These are phyloP conservation scores for Aphanomyces invadans DNA, from an alignment of 352 stramenopile species.

Conservation along the genomic window DNA sequence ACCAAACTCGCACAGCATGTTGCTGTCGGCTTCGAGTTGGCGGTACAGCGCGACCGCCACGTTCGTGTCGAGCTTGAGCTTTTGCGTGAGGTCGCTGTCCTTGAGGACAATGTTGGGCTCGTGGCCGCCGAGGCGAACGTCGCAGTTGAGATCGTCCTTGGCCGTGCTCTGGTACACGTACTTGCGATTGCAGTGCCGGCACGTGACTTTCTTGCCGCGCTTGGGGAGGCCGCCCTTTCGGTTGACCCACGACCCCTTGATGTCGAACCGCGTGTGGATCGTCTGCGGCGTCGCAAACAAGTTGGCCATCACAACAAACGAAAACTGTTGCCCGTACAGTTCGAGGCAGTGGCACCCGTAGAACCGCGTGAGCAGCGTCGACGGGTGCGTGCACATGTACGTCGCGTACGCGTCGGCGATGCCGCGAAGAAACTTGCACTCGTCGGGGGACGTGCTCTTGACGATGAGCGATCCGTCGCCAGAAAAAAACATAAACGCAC, in stretches of 20 bases:
- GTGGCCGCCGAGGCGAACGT: slow-evolving; percentile 62
- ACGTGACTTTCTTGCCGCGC: slow-evolving; percentile 81
- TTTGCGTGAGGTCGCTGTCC: slow-evolving; percentile 83
- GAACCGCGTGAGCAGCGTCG: slow-evolving; percentile 82
- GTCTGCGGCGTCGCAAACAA: slow-evolving; percentile 83
- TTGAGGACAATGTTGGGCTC: slow-evolving; percentile 86
- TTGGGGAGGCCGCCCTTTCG: slow-evolving; percentile 72
- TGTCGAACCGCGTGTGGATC: slow-evolving; percentile 85
- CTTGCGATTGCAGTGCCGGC: slow-evolving; percentile 84
- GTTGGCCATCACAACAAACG: slow-evolving; percentile 90
- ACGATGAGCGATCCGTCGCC: slow-evolving; percentile 83
- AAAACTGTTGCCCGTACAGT: slow-evolving; percentile 88
- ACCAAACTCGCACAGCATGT: slow-evolving; percentile 78
- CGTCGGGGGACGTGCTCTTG: slow-evolving; percentile 85
- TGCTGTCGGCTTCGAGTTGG: slow-evolving; percentile 69
- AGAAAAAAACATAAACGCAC: slow-evolving; percentile 90
- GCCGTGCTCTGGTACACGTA: slow-evolving; percentile 62
- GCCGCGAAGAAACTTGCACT: slow-evolving; percentile 75
- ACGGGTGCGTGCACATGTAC: slow-evolving; percentile 79
- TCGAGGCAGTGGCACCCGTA: slow-evolving; percentile 87
- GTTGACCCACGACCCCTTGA: slow-evolving; percentile 89
- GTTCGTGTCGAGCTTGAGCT: slow-evolving; percentile 75
- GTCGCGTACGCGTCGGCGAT: slow-evolving; percentile 84
- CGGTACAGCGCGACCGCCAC: slow-evolving; percentile 63
- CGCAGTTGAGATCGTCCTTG: slow-evolving; percentile 56